These are phyloP conservation scores for Austroboletus festivus DNA, from an alignment of 768 basidiomycete genomes.

Conservation along the genomic window DNA sequence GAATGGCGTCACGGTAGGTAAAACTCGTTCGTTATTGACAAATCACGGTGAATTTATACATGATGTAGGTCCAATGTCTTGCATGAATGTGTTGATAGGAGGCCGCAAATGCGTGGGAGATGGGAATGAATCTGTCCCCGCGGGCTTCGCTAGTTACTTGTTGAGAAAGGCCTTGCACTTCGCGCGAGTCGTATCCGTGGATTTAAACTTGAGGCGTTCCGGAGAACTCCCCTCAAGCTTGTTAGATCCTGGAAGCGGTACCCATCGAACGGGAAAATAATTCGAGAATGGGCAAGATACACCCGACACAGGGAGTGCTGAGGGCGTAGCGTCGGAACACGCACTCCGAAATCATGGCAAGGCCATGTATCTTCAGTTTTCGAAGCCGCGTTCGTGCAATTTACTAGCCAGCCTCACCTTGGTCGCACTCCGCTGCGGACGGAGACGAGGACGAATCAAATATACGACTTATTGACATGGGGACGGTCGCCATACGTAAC, in stretches of 20 bases:
- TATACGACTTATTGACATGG: conserved; percentile 13
- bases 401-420: conserved; percentile 20
- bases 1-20: background rate
- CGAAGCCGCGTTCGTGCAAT: no score
- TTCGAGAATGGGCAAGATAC: conserved; percentile 19
- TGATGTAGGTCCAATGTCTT: background rate
- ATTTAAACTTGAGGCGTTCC: conserved; percentile 11
- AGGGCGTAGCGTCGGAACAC: conserved; percentile 6
- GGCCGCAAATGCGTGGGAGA: conserved; percentile 1
- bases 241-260: conserved; percentile 16
- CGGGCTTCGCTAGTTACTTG: conserved; percentile 18
- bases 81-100: conserved; percentile 4
- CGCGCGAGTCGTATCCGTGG: conserved; percentile 17
- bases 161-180: conserved; percentile 17
- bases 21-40: background rate
- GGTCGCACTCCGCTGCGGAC: conserved; percentile 8
- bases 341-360: conserved; percentile 14
- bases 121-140: conserved; percentile 8
- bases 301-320: conserved; percentile 1
- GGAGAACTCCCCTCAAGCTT: conserved; percentile 3
- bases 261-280: conserved; percentile 9
- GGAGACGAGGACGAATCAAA: conserved; percentile 11
- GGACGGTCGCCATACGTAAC: conserved; percentile 10
- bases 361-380: no score
- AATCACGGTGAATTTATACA: background rate